phyloP scores from a whole-genome alignment of 306 rosid genomes.

The Rosa persica region DNA sequence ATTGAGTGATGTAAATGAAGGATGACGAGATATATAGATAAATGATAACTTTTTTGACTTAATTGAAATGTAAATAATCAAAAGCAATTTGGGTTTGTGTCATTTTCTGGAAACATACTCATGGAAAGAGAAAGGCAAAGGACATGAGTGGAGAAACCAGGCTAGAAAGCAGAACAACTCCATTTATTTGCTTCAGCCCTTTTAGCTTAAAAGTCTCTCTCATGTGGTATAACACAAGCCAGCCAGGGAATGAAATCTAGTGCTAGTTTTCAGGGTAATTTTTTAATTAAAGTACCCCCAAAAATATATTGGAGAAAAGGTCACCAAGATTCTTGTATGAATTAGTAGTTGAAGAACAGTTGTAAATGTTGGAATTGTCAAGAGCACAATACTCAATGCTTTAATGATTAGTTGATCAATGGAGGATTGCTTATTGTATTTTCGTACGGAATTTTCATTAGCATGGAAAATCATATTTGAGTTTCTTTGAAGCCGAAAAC shows the following conservation, averaged over 20 bases:
- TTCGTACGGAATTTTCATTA: constrained; percentile 35
- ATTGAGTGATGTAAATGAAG: background rate
- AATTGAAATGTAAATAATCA: background rate
- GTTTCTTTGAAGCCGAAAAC: constrained; percentile 7
- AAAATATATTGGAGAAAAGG: constrained; percentile 18
- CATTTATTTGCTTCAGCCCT: constrained; percentile 35
- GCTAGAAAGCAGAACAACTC: constrained; percentile 46
- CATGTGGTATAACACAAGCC: constrained; percentile 33
- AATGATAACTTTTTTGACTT: background rate
- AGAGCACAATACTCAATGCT: constrained; percentile 30
- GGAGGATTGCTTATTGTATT: constrained; percentile 5
- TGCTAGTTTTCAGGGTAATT: constrained; percentile 24
- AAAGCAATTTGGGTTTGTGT: constrained; percentile 20
- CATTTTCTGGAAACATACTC: constrained; percentile 22
- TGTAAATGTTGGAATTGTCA: constrained; percentile 32
- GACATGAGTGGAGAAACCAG: constrained; percentile 61
- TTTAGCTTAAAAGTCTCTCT: constrained; percentile 34
- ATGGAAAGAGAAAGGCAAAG: constrained; percentile 31
- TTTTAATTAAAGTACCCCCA: constrained; percentile 8
- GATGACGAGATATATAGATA: background rate
- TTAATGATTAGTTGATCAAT: constrained; percentile 40
- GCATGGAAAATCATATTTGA: background rate
- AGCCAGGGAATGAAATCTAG: constrained; percentile 36
- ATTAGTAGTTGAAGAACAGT: constrained; percentile 36
- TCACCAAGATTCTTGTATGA: constrained; percentile 18